These are phyloP conservation scores for Echria macrotheca DNA, from an alignment of 495 filamentous ascomycete species.

Conservation along the genomic window DNA sequence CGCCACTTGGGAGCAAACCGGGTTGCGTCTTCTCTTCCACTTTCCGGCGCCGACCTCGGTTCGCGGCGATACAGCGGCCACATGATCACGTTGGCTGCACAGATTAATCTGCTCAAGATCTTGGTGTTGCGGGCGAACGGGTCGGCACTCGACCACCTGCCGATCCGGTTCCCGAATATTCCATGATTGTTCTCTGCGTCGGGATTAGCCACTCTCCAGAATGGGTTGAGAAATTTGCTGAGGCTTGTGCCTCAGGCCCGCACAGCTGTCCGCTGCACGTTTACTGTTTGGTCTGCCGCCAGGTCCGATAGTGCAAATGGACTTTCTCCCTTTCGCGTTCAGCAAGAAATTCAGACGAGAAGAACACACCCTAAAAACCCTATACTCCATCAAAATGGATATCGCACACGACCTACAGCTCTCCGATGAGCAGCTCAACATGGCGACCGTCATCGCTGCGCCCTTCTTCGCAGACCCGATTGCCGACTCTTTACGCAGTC, in stretches of 20 bases:
- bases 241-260: no score
- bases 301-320: no score
- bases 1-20: background rate
- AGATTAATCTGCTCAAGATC: constrained; percentile 1
- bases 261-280: no score
- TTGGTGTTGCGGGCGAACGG: constrained; percentile 11
- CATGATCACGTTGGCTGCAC: background rate
- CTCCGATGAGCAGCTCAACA: constrained; percentile 1
- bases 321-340: no score
- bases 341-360: no score
- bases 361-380: no score
- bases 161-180: constrained; percentile 7
- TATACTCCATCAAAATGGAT: constrained; percentile 3
- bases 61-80: background rate
- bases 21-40: no score
- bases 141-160: constrained; percentile 12
- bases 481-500: background rate
- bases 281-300: no score
- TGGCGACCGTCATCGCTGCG: background rate
- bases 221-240: no score
- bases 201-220: no score
- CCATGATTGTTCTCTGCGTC: background rate
- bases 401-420: background rate
- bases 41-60: background rate
- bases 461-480: background rate